phyloP scores from a whole-genome alignment of 345 rosid species.

The Erysimum cheiranthoides region DNA sequence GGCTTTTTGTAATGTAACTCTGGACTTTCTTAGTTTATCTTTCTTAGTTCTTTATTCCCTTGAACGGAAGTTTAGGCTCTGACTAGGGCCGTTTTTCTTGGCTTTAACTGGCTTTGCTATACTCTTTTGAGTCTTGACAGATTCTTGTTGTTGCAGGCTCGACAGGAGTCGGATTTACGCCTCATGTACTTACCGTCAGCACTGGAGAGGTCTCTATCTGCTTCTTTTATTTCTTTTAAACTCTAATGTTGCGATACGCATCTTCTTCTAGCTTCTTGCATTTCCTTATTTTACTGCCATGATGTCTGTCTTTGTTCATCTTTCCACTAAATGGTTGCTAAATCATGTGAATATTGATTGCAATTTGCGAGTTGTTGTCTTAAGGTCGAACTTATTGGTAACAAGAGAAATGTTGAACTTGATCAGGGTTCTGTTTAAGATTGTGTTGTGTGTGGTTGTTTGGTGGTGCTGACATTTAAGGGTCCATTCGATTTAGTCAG shows the following conservation, averaged over 20 bases:
- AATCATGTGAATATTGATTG: constrained; percentile 14
- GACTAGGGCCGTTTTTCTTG: too few relatives aligned
- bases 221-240: not conserved
- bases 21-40: too few relatives aligned
- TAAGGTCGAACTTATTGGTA: not conserved
- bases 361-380: not conserved
- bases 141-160: constrained; percentile 41
- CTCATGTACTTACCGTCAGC: constrained; percentile 69
- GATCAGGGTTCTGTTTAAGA: not conserved
- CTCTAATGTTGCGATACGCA: not conserved
- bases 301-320: constrained; percentile 10
- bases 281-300: not conserved
- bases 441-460: not conserved
- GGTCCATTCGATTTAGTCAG: not conserved
- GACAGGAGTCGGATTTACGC: constrained; percentile 79
- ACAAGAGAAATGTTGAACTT: constrained; percentile 13
- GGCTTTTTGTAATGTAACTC: not conserved
- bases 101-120: not conserved
- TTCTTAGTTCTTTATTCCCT: too few relatives aligned
- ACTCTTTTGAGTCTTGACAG: not conserved
- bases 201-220: constrained; percentile 67
- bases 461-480: not conserved
- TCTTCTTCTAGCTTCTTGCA: constrained; percentile 11
- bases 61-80: too few relatives aligned
- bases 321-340: not conserved